phyloP scores from a whole-genome alignment of 208 protist genomes.

The Porcisia deanei region DNA sequence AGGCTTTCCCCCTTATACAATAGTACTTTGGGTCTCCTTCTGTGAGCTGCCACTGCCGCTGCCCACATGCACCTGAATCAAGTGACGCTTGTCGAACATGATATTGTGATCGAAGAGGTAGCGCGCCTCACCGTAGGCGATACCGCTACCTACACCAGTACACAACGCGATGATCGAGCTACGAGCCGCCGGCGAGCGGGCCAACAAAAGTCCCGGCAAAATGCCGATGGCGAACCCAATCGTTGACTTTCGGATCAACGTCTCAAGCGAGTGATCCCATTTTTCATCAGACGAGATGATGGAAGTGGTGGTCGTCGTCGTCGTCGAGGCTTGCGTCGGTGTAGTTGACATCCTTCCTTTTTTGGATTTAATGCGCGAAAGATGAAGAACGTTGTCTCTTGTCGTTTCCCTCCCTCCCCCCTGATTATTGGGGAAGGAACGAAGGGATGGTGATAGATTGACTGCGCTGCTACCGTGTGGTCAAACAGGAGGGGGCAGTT shows the following conservation, averaged over 20 bases:
- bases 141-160: slow-evolving; percentile 76
- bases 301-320: slow-evolving; percentile 9
- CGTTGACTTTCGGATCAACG: slow-evolving; percentile 82
- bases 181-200: slow-evolving; percentile 63
- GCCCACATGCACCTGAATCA: slow-evolving; percentile 51
- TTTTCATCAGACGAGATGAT: slow-evolving; percentile 79
- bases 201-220: slow-evolving; percentile 74
- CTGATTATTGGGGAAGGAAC: no score
- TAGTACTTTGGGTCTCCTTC: slow-evolving; percentile 8
- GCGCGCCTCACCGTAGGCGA: slow-evolving; percentile 86
- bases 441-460: neutral
- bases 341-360: neutral
- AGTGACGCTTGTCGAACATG: slow-evolving; percentile 83
- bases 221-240: slow-evolving; percentile 77
- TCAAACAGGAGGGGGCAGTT: neutral
- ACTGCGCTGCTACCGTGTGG: no score
- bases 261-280: slow-evolving; percentile 90
- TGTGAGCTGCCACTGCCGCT: neutral
- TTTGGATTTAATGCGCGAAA: neutral
- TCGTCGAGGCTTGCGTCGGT: slow-evolving; percentile 7
- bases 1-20: slow-evolving; percentile 2
- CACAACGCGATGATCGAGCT: slow-evolving; percentile 60
- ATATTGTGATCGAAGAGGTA: slow-evolving; percentile 91
- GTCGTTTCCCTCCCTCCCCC: neutral
- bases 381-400: neutral